Conservation (phyloP, 306 rosid species). For the Aeschynomene evenia region DNA sequence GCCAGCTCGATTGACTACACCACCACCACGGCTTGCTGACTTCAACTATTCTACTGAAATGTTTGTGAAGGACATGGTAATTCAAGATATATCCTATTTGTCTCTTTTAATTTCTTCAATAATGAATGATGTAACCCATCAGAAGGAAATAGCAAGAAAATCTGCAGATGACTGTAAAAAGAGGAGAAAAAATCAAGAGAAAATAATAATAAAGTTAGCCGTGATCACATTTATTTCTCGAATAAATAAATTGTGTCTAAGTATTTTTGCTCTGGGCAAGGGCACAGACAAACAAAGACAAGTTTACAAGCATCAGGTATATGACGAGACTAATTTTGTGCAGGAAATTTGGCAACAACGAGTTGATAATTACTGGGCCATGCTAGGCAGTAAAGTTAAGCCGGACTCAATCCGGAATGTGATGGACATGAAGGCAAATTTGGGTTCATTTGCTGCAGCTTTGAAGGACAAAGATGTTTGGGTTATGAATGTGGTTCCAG, state of each 20-base stretch:
- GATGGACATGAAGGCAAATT: conserved; percentile 94
- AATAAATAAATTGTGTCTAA: no score
- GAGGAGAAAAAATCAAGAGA: background rate
- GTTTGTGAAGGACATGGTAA: conserved; percentile 79
- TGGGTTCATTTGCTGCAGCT: conserved; percentile 96
- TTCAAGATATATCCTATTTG: conserved; percentile 17
- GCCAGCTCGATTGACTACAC: conserved; percentile 80
- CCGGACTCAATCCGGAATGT: conserved; percentile 69
- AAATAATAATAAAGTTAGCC: no score
- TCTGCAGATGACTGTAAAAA: conserved; percentile 15
- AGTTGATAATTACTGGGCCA: conserved; percentile 76
- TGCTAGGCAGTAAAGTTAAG: conserved; percentile 64
- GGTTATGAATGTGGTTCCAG: conserved; percentile 93
- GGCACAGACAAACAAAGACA: background rate
- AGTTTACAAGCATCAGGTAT: background rate
- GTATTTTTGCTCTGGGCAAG: background rate
- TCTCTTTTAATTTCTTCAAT: background rate
- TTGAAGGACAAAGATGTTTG: conserved; percentile 79
- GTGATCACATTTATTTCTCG: no score
- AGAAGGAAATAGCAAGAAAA: conserved; percentile 4
- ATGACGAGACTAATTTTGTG: conserved; percentile 32
- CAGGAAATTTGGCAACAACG: conserved; percentile 73
- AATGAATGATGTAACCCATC: conserved; percentile 1
- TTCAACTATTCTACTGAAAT: conserved; percentile 68
- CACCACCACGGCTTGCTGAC: conserved; percentile 91